Evolutionary conservation across 2,329 filamentous ascomycete genomes (phyloP).

Genomic region (Pseudogymnoascus sp.): DNA sequence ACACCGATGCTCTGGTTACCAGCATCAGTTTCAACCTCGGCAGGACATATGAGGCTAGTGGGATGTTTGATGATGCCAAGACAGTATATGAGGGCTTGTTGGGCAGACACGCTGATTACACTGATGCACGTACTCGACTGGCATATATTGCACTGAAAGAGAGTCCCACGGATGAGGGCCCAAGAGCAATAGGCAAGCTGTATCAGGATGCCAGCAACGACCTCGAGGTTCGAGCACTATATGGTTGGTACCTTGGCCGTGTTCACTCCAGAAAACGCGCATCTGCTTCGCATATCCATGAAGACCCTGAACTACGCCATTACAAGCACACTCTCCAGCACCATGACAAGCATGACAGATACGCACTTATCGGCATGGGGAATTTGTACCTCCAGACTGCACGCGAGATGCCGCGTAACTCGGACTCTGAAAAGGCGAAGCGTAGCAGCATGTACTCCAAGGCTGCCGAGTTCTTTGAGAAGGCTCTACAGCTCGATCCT

Average conservation of each 20-base stretch:
- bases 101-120: slow-evolving; percentile 81
- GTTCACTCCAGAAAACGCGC: slow-evolving; percentile 70
- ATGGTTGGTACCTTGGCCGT: slow-evolving; percentile 91
- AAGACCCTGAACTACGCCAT: slow-evolving; percentile 86
- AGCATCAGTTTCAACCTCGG: slow-evolving; percentile 97
- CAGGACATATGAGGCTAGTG: slow-evolving; percentile 82
- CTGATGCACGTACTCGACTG: slow-evolving; percentile 79
- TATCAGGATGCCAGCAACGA: slow-evolving; percentile 79
- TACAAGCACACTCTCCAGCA: slow-evolving; percentile 94
- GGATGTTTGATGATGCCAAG: slow-evolving; percentile 72
- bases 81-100: slow-evolving; percentile 83
- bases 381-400: slow-evolving; percentile 79
- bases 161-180: slow-evolving; percentile 76
- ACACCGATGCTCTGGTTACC: slow-evolving; percentile 86
- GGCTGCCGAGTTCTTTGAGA: slow-evolving; percentile 97
- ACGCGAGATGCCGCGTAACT: slow-evolving; percentile 87
- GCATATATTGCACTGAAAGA: slow-evolving; percentile 83
- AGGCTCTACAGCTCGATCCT: slow-evolving; percentile 87
- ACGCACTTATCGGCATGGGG: slow-evolving; percentile 92
- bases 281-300: slow-evolving; percentile 57
- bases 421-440: slow-evolving; percentile 85
- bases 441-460: slow-evolving; percentile 79
- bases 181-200: slow-evolving; percentile 75
- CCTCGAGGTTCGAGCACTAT: slow-evolving; percentile 83
- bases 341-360: slow-evolving; percentile 96